Conservation (phyloP, 2,329 filamentous ascomycete genomes). For the Piedraia hortae region DNA sequence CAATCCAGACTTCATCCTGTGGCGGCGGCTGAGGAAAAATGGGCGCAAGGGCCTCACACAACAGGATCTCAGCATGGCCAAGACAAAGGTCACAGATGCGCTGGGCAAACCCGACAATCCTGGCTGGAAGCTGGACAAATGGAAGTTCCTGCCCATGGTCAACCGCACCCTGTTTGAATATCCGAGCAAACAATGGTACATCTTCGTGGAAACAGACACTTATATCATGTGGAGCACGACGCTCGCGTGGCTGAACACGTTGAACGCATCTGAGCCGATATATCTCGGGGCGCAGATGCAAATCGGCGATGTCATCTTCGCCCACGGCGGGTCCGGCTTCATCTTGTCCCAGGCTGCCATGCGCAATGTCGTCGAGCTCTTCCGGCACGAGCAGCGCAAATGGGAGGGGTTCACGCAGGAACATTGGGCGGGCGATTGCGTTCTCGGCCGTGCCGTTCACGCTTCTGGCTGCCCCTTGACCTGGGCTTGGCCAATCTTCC, state of each 20-base stretch:
- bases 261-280: slow-evolving; percentile 20
- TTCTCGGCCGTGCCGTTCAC: slow-evolving; percentile 22
- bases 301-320: slow-evolving; percentile 16
- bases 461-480: slow-evolving; percentile 19
- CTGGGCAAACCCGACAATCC: slow-evolving; percentile 9
- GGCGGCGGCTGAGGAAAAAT: slow-evolving; percentile 11
- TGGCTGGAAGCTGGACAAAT: slow-evolving; percentile 18
- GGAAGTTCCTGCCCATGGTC: slow-evolving; percentile 28
- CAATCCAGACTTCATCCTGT: slow-evolving; percentile 14
- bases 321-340: slow-evolving; percentile 18
- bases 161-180: slow-evolving; percentile 9
- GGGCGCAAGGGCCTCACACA: slow-evolving; percentile 10
- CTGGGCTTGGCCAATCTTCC: slow-evolving; percentile 16
- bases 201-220: slow-evolving; percentile 32
- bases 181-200: slow-evolving; percentile 27
- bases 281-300: slow-evolving; percentile 28
- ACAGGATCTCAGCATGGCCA: slow-evolving; percentile 6
- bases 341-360: slow-evolving; percentile 17
- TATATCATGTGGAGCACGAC: slow-evolving; percentile 27
- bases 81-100: slow-evolving; percentile 4
- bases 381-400: slow-evolving; percentile 14
- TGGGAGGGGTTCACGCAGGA: slow-evolving; percentile 17
- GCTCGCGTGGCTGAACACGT: slow-evolving; percentile 23
- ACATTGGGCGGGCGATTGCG: slow-evolving; percentile 27
- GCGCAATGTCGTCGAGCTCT: slow-evolving; percentile 11